Percentiles rank a stretch among this genome's conserved stretches.
Evolutionary conservation across 176 grass and related monocot species (phyloP).

Genomic region (bread wheat (Triticum aestivum)): IWGSC_CS_RefSeq_v2.1 NC_057797.1:728225802-728226301

Average conservation of each 20-base stretch:
- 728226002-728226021: neutral
- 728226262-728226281: conserved; percentile 58
- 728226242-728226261: neutral
- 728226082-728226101: conserved; percentile 42
- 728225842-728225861: neutral
- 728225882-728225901: conserved; percentile 31
- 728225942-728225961: conserved; percentile 10
- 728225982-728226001: conserved; percentile 14
- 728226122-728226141: conserved; percentile 45
- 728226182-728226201: conserved; percentile 37
- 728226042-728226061: neutral
- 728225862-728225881: neutral
- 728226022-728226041: neutral
- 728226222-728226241: conserved; percentile 20
- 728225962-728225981: conserved; percentile 18
- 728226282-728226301: conserved; percentile 55
- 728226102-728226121: conserved; percentile 40
- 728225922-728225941: conserved; percentile 21
- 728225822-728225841: neutral
- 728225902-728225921: conserved; percentile 18
- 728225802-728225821: neutral
- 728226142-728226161: conserved; percentile 18
- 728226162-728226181: conserved; percentile 49
- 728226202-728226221: conserved; percentile 46
- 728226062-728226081: conserved; percentile 33